Evolutionary conservation across 2,329 filamentous ascomycete species (phyloP), one percentile per base, ranked within the genome.

Genomic region (Pseudogymnoascus sp.): DNA sequence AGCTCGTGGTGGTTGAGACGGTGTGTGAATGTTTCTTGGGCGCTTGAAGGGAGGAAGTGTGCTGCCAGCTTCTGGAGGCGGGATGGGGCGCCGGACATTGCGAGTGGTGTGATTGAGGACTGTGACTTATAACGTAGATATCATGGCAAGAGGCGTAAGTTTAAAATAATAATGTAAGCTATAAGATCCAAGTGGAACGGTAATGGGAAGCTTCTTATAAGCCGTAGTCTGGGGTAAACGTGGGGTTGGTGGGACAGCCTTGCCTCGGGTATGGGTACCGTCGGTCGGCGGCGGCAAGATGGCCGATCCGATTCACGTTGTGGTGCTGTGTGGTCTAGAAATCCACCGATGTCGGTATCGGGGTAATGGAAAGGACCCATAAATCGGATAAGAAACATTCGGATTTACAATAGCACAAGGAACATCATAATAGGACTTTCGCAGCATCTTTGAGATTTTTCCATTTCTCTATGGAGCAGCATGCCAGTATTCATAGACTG

Each of bases 1-100:
- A 98, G 85, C 14, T 88, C 85, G 76, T 93, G 90, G 75, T 92
- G 85, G 72, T 79, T 80, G 60, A 74, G 73, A 63, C 75, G 69
- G 48, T 68, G 66, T 37, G 66, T 64, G 4, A 66, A 62, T 57
- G 70, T 71, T 64, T 68, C 64, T 65, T 67, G 67, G 51, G 69
- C 60, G 13, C 77, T 75, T 60, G 76, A 74, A 31, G 75, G 74
- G 28, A 75, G 70, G 39, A 83, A 77, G 69, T 84, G 84, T 64
- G 78, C 79, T 37, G 82, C 76, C 68, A 90, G 80, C 66, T 79
- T 83, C 64, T 79, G 78, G 63, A 90, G 80, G 66, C 88, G 85
- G 45, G 84, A 85, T 23, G 80, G 77, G 62, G 87, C 80, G 60
- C 37, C 51, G 11, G 51, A 57, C 51, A 57, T 57, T 19, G 51